Percentiles rank a stretch among this genome's conserved stretches.
Evolutionary conservation across 305 asterid species (phyloP).

Genomic region (Fraxinus dipetala): DNA sequence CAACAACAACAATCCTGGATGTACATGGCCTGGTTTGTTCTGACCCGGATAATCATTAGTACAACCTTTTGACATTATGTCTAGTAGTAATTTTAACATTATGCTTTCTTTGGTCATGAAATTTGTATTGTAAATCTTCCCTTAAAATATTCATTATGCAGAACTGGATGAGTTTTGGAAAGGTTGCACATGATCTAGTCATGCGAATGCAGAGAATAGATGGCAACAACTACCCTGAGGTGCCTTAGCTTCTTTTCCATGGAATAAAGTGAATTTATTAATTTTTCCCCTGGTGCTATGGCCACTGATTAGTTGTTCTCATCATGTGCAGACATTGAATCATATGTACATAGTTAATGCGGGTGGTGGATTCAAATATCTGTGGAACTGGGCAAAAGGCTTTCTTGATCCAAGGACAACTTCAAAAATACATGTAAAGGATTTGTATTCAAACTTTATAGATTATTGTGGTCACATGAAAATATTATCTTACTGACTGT

Average conservation of each 20-base stretch:
- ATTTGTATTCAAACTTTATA: constrained; percentile 2
- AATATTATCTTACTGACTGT: constrained; percentile 21
- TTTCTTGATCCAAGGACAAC: constrained; percentile 94
- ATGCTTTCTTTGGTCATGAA: constrained; percentile 12
- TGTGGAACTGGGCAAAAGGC: constrained; percentile 81
- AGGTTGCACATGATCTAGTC: constrained; percentile 80
- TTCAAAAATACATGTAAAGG: constrained; percentile 74
- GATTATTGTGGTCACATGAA: constrained; percentile 16
- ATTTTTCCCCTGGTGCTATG: constrained; percentile 7
- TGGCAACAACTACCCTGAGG: constrained; percentile 98
- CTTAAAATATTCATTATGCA: constrained; percentile 36
- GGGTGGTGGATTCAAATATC: constrained; percentile 81
- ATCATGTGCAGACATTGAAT: constrained; percentile 71
- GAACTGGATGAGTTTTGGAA: constrained; percentile 96
- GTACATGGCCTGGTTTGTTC: constrained; percentile 86
- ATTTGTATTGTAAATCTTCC: constrained; percentile 1
- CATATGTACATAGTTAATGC: constrained; percentile 94
- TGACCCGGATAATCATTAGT: constrained; percentile 16
- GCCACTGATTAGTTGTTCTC: constrained; percentile 28
- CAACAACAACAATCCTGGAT: constrained; percentile 80
- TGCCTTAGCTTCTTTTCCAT: constrained; percentile 32
- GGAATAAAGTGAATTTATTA: constrained; percentile 15
- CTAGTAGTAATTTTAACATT: background rate
- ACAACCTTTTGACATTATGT: constrained; percentile 12
- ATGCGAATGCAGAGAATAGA: constrained; percentile 94